These are phyloP conservation scores for Aspergillus fijiensis DNA, from an alignment of 2,329 filamentous ascomycete species.

Conservation along the genomic window DNA sequence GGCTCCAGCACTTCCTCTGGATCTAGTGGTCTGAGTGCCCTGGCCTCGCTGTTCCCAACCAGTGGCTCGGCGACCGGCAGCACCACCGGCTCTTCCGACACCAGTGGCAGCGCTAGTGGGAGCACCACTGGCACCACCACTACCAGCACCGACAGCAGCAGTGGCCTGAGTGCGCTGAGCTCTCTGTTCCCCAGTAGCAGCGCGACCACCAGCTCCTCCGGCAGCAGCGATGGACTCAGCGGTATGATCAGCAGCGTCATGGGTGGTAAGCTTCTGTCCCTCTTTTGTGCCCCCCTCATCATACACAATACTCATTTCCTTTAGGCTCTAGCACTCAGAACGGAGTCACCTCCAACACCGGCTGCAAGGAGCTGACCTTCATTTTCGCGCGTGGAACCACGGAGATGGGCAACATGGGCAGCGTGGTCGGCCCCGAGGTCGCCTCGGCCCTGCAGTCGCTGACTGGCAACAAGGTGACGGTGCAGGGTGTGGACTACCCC, in stretches of 20 bases:
- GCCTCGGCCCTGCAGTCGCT: conserved; percentile 25
- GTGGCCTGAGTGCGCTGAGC: neutral
- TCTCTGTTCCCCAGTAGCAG: neutral
- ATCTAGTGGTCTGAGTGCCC: conserved; percentile 12
- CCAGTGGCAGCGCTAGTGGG: neutral
- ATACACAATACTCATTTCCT: neutral
- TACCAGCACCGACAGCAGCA: neutral
- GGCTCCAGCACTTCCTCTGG: neutral
- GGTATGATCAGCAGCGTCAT: neutral
- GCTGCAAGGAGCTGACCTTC: conserved; percentile 45
- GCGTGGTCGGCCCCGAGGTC: conserved; percentile 41
- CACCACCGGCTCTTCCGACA: neutral
- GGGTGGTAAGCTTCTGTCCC: neutral
- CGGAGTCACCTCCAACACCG: conserved; percentile 39
- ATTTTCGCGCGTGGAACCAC: conserved; percentile 47
- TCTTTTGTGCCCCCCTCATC: neutral
- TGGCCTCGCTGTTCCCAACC: conserved; percentile 15
- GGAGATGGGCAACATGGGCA: conserved; percentile 46
- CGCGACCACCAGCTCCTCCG: neutral
- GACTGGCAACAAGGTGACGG: conserved; percentile 27
- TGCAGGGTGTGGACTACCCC: conserved; percentile 37
- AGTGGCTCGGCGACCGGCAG: neutral
- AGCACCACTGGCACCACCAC: neutral
- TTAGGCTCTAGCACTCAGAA: conserved; percentile 37
- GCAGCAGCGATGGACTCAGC: neutral